Evolutionary conservation across 106 monocot species (phyloP).

Genomic region (Phalaenopsis equestris): DNA sequence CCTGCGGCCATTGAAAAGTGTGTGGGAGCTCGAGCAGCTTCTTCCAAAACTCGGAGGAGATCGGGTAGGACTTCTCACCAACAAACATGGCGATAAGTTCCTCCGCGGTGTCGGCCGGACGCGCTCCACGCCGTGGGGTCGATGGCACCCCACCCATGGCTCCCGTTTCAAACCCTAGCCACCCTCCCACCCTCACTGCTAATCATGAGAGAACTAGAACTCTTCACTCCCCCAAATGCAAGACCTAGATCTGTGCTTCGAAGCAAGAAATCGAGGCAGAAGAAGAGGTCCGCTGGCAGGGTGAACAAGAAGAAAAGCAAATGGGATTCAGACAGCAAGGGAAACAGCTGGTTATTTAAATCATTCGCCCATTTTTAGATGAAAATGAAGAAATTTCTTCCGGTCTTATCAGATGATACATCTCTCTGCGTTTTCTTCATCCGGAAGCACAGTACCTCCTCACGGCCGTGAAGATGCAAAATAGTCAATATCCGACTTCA

Average conservation of each 20-base stretch:
- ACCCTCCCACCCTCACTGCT: neutral
- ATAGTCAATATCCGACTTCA: neutral
- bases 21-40: conserved; percentile 86
- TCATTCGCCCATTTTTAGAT: no score
- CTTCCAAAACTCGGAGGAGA: conserved; percentile 79
- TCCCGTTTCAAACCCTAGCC: neutral
- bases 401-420: neutral
- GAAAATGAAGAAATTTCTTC: neutral
- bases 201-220: conserved; percentile 4
- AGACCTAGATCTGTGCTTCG: neutral
- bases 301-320: neutral
- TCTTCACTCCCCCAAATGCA: neutral
- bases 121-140: conserved; percentile 40
- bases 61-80: conserved; percentile 68
- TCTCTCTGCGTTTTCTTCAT: neutral
- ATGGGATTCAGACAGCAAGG: neutral
- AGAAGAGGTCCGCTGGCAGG: neutral
- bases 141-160: conserved; percentile 82
- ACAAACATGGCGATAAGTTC: conserved; percentile 69
- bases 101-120: conserved; percentile 49
- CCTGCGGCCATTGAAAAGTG: conserved; percentile 65
- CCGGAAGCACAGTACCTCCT: neutral
- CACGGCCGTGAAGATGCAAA: neutral
- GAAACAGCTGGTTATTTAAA: neutral
- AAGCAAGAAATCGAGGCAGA: neutral